Evolutionary conservation across 805 yeast genomes (phyloP), one percentile per base, ranked within the genome.

Genomic region (Metschnikowia hibisci): DNA sequence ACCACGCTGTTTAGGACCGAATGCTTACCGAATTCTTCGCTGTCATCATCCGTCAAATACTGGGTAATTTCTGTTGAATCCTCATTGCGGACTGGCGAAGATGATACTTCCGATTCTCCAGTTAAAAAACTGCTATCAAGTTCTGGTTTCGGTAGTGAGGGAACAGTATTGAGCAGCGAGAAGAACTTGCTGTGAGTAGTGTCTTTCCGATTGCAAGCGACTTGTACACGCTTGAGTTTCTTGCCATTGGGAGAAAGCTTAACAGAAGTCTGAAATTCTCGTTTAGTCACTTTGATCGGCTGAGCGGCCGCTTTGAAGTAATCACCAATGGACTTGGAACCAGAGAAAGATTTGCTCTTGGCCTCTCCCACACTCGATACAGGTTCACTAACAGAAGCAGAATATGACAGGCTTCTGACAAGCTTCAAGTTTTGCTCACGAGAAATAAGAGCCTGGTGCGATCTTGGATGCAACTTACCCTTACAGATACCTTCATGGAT

Each of bases 391-490:
- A 14, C 22, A 13, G 27, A 20, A 6, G 32, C 13, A 9, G 26
- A 10, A 34, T 39, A 22, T 13, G 55, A 51, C 14, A 31, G 26
- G 41, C 55, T 50, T 41, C 51, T 49, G 32, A 46, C 26, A 16
- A 39, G 34, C 13, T 48, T 34, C 34, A 72, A 47, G 37, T 58
- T 57, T 37, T 60, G 66, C 45, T 79, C 84, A 50, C 84, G 64
- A 2, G 82, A 65, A 0, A 69, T 46, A 26, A 82, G 62, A 1
- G 62, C 60, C 34, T 62, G 56, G 48, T 77, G 78, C 1, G 79
- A 69, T 42, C 76, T 69, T 1, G 97, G 96, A 58, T 83, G 78
- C 8, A 85, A 52, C 6, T 71, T 73, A 1, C 95, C 97, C 13
- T 48, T 50, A 8, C 95, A 86, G 15, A 89, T 71, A 32, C 64